Percentiles rank a stretch among this genome's conserved stretches.
These are phyloP conservation scores for Aegilops speltoides DNA, from an alignment of 176 grass and related monocot genomes.

Conservation along the genomic window DNA sequence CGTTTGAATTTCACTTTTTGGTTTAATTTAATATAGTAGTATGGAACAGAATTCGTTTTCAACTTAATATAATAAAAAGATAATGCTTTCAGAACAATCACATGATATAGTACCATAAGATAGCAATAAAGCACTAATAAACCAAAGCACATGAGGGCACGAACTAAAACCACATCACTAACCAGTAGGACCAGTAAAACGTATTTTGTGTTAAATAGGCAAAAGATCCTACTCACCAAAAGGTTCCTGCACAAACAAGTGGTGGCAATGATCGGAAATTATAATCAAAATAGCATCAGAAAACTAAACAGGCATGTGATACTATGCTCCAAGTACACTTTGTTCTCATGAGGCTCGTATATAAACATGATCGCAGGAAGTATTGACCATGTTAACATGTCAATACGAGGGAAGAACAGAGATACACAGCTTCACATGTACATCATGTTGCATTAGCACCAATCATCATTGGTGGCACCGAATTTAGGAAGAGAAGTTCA, in stretches of 20 bases:
- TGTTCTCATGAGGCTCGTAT: background rate
- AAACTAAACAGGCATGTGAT: background rate
- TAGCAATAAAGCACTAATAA: background rate
- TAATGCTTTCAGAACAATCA: constrained; percentile 1
- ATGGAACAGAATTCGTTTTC: background rate
- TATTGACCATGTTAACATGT: background rate
- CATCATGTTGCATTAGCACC: constrained; percentile 10
- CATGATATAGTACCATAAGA: background rate
- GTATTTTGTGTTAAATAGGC: background rate
- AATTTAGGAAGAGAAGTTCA: background rate
- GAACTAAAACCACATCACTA: background rate
- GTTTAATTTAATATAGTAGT: too few species aligned
- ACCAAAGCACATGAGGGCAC: background rate
- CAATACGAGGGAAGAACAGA: background rate
- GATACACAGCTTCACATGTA: background rate
- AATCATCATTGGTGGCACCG: background rate
- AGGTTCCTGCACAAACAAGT: background rate
- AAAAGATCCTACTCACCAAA: background rate
- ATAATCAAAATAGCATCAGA: constrained; percentile 13
- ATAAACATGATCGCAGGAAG: background rate
- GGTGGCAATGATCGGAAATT: background rate
- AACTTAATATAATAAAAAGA: background rate
- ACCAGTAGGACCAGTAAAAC: background rate
- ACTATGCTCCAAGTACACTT: constrained; percentile 2
- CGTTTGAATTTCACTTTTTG: too few species aligned